phyloP scores from a whole-genome alignment of 2,329 filamentous ascomycete species.

The Clarireedia homoeocarpa region DNA sequence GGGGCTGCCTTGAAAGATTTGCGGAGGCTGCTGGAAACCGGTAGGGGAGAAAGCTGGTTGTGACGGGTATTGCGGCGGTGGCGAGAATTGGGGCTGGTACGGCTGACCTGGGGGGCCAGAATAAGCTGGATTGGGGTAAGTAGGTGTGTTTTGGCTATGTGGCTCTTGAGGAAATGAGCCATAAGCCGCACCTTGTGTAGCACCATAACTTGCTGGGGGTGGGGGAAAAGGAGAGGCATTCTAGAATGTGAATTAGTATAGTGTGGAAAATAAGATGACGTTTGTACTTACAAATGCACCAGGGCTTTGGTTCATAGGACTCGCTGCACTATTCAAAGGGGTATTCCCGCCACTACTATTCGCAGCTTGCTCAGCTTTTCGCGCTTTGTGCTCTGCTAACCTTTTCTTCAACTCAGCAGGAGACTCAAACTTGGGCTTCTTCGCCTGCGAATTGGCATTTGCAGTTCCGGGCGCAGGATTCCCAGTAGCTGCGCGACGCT shows the following conservation, averaged over 20 bases:
- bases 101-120: constrained; percentile 27
- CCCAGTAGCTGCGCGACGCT: constrained; percentile 72
- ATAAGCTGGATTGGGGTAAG: constrained; percentile 36
- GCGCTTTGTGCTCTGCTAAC: constrained; percentile 67
- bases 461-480: constrained; percentile 63
- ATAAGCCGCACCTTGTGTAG: constrained; percentile 27
- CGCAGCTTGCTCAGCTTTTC: constrained; percentile 53
- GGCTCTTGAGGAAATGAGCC: constrained; percentile 30
- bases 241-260: constrained; percentile 18
- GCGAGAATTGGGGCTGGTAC: constrained; percentile 29
- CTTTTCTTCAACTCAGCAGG: constrained; percentile 73
- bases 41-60: constrained; percentile 27
- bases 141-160: constrained; percentile 31
- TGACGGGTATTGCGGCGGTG: constrained; percentile 27
- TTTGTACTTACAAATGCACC: constrained; percentile 48
- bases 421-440: constrained; percentile 67
- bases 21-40: constrained; percentile 26
- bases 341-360: constrained; percentile 51
- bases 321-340: constrained; percentile 32
- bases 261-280: not conserved
- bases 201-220: constrained; percentile 23
- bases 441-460: constrained; percentile 54
- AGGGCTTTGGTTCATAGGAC: constrained; percentile 44
- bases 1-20: not conserved
- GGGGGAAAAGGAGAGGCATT: constrained; percentile 28